Base-by-base conservation (phyloP, 208 protist genomes). In the Crithidia expoeki region DNA sequence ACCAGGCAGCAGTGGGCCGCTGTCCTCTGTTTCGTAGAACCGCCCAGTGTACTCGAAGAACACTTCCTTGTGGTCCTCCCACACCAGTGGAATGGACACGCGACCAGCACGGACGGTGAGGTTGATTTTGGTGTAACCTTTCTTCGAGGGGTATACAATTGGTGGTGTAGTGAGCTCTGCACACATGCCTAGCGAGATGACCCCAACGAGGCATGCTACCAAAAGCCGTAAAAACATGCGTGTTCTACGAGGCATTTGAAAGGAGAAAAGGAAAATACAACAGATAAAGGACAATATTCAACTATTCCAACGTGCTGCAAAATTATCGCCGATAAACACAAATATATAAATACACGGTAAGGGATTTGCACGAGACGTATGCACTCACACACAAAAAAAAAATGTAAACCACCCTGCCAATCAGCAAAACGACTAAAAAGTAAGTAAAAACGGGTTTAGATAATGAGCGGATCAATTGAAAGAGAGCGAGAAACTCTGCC, bases 21-120 rank as follows among this genome's bases (percentile, higher is more conserved):
- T 63, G 17, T 53, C 30, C 77, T 86, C 73, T 6, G 61, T 27
- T 27, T 76, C 61, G 53, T 91, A 94, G 40, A 94, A 80, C 40
- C 89, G 89, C 1, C 80, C 84, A 7, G 76, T 89, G 72, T 94
- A 94, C 60, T 79, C 78, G 52, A 94, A 94, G 47, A 69, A 73
- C 14, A 78, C 58, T 2, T 74, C 68, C 25, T 86, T 52, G 9
- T 62, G 76, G 25, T 59, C 74, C 2, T 60, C 65, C 46, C 55
- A 40, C 23, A 60, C 53, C 4, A 94, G 71, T 27, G 88, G 88
- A 55, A 94, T 75, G 32, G 75, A 76, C 5, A 94, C 56, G 23
- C 74, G 60, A 14, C 70, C 42, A 4, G 61, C 56, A 25, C 70
- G 58, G 25, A 94, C 83, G 19, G 56, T 76, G 36, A 94, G 66